These are phyloP conservation scores for Arthrobotrys conoides DNA, from an alignment of 2,329 filamentous ascomycete genomes.

Conservation along the genomic window DNA sequence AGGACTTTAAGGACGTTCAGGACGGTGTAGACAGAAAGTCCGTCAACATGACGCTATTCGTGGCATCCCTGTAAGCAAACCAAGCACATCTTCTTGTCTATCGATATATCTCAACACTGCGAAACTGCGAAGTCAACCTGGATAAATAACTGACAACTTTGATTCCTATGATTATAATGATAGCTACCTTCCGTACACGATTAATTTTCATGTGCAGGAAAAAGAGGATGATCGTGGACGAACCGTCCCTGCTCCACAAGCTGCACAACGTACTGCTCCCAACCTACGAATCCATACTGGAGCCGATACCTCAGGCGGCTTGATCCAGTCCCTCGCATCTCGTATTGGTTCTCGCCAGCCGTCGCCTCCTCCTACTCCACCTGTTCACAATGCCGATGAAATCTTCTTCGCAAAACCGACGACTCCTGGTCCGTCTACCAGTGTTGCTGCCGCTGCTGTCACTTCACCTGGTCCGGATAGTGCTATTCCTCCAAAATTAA, in stretches of 20 bases:
- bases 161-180: neutral
- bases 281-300: slow-evolving; percentile 62
- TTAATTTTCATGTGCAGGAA: slow-evolving; percentile 82
- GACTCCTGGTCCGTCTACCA: slow-evolving; percentile 20
- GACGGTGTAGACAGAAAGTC: slow-evolving; percentile 12
- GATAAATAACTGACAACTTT: neutral
- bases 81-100: slow-evolving; percentile 49
- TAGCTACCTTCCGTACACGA: slow-evolving; percentile 92
- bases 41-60: slow-evolving; percentile 70
- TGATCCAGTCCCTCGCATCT: slow-evolving; percentile 62
- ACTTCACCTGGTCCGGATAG: slow-evolving; percentile 26
- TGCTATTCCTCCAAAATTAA: slow-evolving; percentile 50
- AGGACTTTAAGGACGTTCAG: neutral
- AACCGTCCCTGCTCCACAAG: slow-evolving; percentile 68
- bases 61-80: slow-evolving; percentile 70
- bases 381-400: slow-evolving; percentile 70
- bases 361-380: slow-evolving; percentile 70
- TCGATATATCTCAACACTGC: slow-evolving; percentile 38
- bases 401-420: slow-evolving; percentile 48
- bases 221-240: slow-evolving; percentile 65
- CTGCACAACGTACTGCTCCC: slow-evolving; percentile 65
- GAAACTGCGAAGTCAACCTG: neutral
- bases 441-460: neutral
- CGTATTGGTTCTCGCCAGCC: slow-evolving; percentile 65
- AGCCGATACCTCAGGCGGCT: slow-evolving; percentile 62